Evolutionary conservation across 768 basidiomycete species (phyloP).

Genomic region (Termitomyces sp.): DNA sequence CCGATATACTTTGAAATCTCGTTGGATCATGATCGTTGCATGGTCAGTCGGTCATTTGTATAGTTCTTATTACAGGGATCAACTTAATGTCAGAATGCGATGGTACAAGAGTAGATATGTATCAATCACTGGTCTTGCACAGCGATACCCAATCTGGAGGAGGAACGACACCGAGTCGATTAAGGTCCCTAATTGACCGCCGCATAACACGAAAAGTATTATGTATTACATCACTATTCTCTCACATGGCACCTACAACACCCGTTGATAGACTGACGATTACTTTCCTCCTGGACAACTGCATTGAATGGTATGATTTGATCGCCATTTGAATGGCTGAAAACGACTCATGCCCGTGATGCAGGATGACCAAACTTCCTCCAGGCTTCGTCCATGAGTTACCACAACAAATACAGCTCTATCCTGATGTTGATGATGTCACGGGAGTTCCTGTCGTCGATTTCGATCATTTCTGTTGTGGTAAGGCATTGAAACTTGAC

Average conservation of each 20-base stretch:
- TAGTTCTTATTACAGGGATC: neutral
- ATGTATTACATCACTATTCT: neutral
- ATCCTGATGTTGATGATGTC: slow-evolving; percentile 33
- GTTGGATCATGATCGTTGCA: neutral
- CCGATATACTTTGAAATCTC: neutral
- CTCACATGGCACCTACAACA: slow-evolving; percentile 15
- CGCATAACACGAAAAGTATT: no score
- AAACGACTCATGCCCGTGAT: neutral
- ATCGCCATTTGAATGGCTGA: neutral
- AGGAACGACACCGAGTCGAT: no score
- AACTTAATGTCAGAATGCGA: neutral
- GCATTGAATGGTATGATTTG: slow-evolving; percentile 67
- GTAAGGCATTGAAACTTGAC: slow-evolving; percentile 9
- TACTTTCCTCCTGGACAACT: slow-evolving; percentile 73
- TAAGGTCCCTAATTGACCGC: no score
- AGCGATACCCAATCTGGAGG: no score
- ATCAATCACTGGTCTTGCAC: no score
- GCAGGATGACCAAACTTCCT: slow-evolving; percentile 76
- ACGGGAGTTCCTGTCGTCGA: slow-evolving; percentile 61
- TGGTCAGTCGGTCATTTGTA: neutral
- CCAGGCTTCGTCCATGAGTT: slow-evolving; percentile 75
- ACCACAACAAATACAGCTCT: slow-evolving; percentile 51
- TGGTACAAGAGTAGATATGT: neutral
- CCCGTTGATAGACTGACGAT: slow-evolving; percentile 37
- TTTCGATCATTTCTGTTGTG: slow-evolving; percentile 66